Percentiles rank a stretch among this genome's conserved stretches.
Conservation (phyloP, 345 rosid species). For the Boechera stricta region DNA sequence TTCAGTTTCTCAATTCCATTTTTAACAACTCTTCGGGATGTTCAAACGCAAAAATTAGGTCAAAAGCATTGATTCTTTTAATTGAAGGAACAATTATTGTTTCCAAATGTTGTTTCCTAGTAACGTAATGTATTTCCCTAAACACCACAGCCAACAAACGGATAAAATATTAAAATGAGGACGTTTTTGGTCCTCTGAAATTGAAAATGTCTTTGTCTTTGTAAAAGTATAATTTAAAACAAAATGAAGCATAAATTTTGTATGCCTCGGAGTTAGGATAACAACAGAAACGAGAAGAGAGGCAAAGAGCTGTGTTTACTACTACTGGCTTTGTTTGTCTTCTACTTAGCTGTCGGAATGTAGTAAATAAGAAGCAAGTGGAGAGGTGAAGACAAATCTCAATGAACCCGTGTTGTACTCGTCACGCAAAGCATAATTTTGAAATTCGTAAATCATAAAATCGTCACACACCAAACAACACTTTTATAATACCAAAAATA, state of each 20-base stretch:
- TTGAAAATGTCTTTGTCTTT: not conserved
- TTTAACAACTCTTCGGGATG: not conserved
- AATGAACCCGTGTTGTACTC: slow-evolving; percentile 41
- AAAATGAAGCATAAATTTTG: not conserved
- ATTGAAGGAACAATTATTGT: not conserved
- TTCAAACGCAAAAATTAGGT: not conserved
- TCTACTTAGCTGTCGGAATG: slow-evolving; percentile 20
- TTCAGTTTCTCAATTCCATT: not conserved
- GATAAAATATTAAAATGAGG: not conserved
- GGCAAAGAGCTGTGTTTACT: slow-evolving; percentile 8
- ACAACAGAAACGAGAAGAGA: slow-evolving; percentile 25
- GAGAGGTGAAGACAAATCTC: slow-evolving; percentile 34
- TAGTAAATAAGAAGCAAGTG: slow-evolving; percentile 32
- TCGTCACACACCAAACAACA: slow-evolving; percentile 26
- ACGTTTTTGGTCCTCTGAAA: not conserved
- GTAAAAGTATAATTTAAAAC: not conserved
- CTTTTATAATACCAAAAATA: slow-evolving; percentile 13
- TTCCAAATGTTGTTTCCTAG: not conserved
- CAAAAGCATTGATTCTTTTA: not conserved
- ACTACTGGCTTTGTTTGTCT: slow-evolving; percentile 26
- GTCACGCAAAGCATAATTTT: slow-evolving; percentile 33
- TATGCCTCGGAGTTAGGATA: slow-evolving; percentile 29
- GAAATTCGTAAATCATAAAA: slow-evolving; percentile 19
- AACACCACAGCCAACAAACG: not conserved
- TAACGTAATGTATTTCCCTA: not conserved